Evolutionary conservation across 2,329 filamentous ascomycete genomes (phyloP), one percentile per base, ranked within the genome.

Genomic region (Penicillium aurantiogriseum): DNA sequence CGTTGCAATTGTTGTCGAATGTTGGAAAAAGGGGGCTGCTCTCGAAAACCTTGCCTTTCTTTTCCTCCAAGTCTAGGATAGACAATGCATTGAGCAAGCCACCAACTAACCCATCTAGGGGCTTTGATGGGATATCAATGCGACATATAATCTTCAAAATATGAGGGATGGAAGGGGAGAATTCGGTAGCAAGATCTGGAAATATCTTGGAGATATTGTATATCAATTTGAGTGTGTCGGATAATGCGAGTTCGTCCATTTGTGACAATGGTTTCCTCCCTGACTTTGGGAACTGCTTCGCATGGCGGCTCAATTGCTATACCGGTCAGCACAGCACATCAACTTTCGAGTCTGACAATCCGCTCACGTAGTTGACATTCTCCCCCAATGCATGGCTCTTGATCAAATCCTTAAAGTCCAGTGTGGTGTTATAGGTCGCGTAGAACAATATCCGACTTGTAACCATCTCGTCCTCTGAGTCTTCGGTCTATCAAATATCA

Each of bases 151-250:
- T 83, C 44, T 84, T 83, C 56, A 92, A 79, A 29, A 97, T 84
- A 58, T 86, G 81, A 11, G 86, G 82, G 42, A 95, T 82, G 3
- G 88, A 85, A 23, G 83, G 77, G 1, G 85, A 85, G 69, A 97
- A 95, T 0, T 80, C 76, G 0, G 79, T 72, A 5, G 78, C 75
- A 27, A 88, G 80, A 42, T 87, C 81, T 4, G 86, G 85, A 67
- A 88, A 88, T 67, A 87, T 86, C 66, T 92, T 87, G 2, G 89
- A 89, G 52, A 96, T 81, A 73, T 97, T 97, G 80, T 95, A 97
- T 51, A 96, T 77, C 40, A 97, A 81, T 69, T 96, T 97, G 49
- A 94, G 78, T 0, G 89, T 93, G 73, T 97, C 93, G 9, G 81
- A 82, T 38, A 97, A 80, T 0, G 92, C 91, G 85, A 93, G 86